Evolutionary conservation across 345 rosid species (phyloP), one percentile per base, ranked within the genome.

Genomic region (Salix exigua): DNA sequence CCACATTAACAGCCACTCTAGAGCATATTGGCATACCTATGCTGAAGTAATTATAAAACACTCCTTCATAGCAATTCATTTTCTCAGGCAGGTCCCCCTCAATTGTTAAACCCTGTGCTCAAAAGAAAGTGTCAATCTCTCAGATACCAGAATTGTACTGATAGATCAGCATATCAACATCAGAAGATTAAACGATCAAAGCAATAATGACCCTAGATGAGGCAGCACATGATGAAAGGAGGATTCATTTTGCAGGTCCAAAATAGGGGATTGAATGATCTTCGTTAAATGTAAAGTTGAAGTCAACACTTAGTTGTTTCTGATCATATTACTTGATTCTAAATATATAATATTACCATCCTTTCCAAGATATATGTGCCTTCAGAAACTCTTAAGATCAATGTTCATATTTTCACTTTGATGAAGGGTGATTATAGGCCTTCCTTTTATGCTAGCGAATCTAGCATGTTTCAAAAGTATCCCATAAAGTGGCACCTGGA

Each of bases 1-100:
- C 28, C 66, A 62, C 40, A n/a, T 62, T 65, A 51, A 12, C 3
- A 14, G 38, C 35, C 26, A 66, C 42, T 76, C 71, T 33, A 75
- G 70, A 37, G 67, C 58, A 48, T 73, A 17, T 21, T 51, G 74
- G 35, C 73, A 77, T 85, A 93, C 98, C 99, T 83, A 96, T 88
- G 81, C 99, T 94, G 79, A 89, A 96, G 83, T 96, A 96, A 83
- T 92, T 96, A 80, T 94, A 94, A 75, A 96, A 94, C 28, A 94
- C 94, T 81, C 99, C 97, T 82, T 87, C 94, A 72, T 91, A 88
- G 72, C 87, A 87, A 42, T 79, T 87, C 55, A 74, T 67, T 40
- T 84, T 82, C 74, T 88, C 94, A 46, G 92, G 92, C 80, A 87
- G 66, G 55, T 83, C 81, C 78, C 93, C 97, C 9, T 88, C 96